A percentile compares a stretch with the other conserved stretches of the same genome.
Conservation (phyloP, 2,329 filamentous ascomycete species). For the Hypoxylon sp. region DNA sequence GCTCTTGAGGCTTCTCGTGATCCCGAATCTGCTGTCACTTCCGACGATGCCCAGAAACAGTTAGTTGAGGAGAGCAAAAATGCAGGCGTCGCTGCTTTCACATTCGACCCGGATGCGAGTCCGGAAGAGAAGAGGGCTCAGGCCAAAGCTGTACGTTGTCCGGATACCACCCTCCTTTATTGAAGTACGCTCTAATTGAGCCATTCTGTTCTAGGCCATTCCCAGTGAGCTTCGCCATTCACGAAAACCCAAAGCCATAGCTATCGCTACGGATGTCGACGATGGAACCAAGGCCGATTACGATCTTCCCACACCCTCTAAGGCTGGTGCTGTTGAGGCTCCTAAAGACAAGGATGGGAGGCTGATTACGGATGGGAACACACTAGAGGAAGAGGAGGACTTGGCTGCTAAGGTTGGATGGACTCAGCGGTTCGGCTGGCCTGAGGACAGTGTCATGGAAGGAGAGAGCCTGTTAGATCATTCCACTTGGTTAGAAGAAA, state of each 20-base stretch:
- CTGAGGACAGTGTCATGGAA: slow-evolving; percentile 66
- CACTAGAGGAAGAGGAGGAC: slow-evolving; percentile 66
- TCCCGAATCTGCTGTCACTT: slow-evolving; percentile 73
- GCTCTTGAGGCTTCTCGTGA: slow-evolving; percentile 82
- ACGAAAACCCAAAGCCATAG: slow-evolving; percentile 72
- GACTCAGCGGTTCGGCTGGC: slow-evolving; percentile 86
- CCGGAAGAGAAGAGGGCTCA: slow-evolving; percentile 87
- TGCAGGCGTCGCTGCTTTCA: slow-evolving; percentile 82
- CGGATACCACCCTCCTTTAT: slow-evolving; percentile 11
- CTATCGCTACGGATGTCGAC: slow-evolving; percentile 83
- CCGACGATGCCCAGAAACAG: slow-evolving; percentile 78
- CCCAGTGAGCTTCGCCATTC: slow-evolving; percentile 74
- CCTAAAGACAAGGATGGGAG: slow-evolving; percentile 64
- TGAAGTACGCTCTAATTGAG: slow-evolving; percentile 27
- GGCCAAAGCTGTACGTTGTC: slow-evolving; percentile 75
- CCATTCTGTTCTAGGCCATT: slow-evolving; percentile 62
- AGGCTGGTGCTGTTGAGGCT: slow-evolving; percentile 73
- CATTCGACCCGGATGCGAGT: slow-evolving; percentile 87
- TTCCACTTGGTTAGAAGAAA: slow-evolving; percentile 85
- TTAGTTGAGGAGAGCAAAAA: slow-evolving; percentile 83
- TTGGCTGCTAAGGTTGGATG: slow-evolving; percentile 78
- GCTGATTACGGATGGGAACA: slow-evolving; percentile 61
- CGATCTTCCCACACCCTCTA: slow-evolving; percentile 81
- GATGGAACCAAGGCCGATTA: slow-evolving; percentile 77
- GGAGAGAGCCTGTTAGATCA: slow-evolving; percentile 84